phyloP scores from a whole-genome alignment of 495 filamentous ascomycete genomes.

The Staphylotrichum longicolle region DNA sequence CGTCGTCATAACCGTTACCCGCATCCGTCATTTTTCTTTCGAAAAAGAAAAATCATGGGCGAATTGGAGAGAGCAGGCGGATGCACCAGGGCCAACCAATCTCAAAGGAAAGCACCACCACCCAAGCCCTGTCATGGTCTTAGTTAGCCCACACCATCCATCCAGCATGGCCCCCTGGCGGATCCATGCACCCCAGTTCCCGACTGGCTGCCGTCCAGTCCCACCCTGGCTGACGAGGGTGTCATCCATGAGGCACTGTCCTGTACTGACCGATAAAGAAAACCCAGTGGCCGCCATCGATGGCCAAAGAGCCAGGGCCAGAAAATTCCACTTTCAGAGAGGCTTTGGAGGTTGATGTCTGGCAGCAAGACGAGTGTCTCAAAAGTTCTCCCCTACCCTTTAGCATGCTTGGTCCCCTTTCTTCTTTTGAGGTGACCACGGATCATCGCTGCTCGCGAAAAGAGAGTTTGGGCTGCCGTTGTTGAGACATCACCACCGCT shows the following conservation, averaged over 20 bases:
- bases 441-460: background rate
- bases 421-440: constrained; percentile 1
- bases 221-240: constrained; percentile 5
- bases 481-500: constrained; percentile 5
- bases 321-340: too few relatives aligned
- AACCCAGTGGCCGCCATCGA: too few relatives aligned
- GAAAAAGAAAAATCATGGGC: constrained; percentile 10
- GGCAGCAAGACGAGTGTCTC: background rate
- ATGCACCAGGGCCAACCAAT: constrained; percentile 27
- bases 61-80: constrained; percentile 9
- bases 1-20: constrained; percentile 19
- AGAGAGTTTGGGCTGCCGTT: constrained; percentile 1
- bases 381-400: constrained; percentile 1
- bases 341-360: background rate
- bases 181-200: constrained; percentile 29
- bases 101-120: constrained; percentile 21
- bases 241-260: background rate
- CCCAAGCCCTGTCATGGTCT: constrained; percentile 27
- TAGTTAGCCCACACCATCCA: constrained; percentile 28
- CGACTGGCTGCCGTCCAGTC: constrained; percentile 8
- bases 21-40: constrained; percentile 11
- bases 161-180: constrained; percentile 26
- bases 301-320: too few relatives aligned
- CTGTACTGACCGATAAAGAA: too few relatives aligned
- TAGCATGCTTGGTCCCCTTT: background rate